phyloP scores from a whole-genome alignment of 371 early-diverging fungal species.

The Mucor mucedo region DNA sequence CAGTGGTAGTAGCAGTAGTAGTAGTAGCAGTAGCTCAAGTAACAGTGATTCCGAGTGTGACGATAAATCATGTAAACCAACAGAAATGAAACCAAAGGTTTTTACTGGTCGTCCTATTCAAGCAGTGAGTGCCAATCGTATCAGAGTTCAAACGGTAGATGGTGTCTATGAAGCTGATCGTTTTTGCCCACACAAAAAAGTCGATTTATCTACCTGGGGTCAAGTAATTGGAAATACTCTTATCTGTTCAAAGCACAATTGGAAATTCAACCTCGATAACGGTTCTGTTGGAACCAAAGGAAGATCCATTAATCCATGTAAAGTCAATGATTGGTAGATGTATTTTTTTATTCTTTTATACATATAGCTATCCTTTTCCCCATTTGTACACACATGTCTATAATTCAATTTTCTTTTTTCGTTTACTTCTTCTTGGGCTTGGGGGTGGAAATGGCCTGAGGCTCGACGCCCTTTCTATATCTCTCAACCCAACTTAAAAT shows the following conservation, averaged over 20 bases:
- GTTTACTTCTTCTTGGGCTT: conserved; percentile 30
- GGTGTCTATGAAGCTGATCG: conserved; percentile 71
- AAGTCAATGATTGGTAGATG: conserved; percentile 66
- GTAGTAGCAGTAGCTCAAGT: conserved; percentile 27
- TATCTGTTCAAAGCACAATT: conserved; percentile 71
- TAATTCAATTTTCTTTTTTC: background rate
- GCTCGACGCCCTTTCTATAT: conserved; percentile 53
- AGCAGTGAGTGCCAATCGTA: conserved; percentile 52
- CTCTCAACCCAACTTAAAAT: conserved; percentile 61
- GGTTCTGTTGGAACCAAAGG: conserved; percentile 53
- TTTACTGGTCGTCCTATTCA: conserved; percentile 49
- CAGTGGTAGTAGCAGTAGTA: conserved; percentile 28
- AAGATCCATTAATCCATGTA: conserved; percentile 61
- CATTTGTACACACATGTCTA: conserved; percentile 1
- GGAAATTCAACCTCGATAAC: conserved; percentile 62
- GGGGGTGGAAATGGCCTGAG: conserved; percentile 42
- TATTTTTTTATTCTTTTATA: conserved; percentile 6
- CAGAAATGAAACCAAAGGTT: conserved; percentile 9
- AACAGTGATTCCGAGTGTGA: conserved; percentile 31
- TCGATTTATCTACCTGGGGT: conserved; percentile 70
- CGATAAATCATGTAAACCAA: background rate
- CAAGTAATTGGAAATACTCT: conserved; percentile 63
- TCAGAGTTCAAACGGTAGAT: conserved; percentile 56
- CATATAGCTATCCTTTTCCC: background rate
- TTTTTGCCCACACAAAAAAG: conserved; percentile 71